Conservation (phyloP, 139 green algal species). For the Chlorella sp. region DNA sequence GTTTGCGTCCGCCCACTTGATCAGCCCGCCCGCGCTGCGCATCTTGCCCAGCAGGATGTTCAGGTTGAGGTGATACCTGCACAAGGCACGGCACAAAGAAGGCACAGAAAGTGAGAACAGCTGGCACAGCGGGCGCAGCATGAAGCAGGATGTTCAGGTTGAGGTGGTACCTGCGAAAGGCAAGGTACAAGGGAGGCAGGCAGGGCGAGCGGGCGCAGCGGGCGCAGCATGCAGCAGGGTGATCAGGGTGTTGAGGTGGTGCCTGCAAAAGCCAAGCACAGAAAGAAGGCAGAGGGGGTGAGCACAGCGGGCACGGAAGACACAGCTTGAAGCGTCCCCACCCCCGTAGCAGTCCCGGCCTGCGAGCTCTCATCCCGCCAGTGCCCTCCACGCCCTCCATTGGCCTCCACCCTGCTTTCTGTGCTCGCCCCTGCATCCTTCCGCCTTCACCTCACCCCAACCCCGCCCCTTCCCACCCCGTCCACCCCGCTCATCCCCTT, state of each 20-base stretch:
- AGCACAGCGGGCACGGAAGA: too few species aligned
- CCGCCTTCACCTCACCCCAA: not conserved
- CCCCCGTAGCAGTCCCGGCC: too few species aligned
- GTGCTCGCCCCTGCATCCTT: not conserved
- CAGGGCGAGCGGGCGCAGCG: too few species aligned
- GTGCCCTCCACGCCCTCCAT: too few species aligned
- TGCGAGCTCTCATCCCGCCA: too few species aligned
- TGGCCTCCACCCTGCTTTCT: not conserved
- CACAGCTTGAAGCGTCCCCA: too few species aligned
- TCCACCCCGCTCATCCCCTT: not conserved
- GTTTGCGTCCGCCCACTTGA: slow-evolving; percentile 88
- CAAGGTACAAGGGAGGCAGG: too few species aligned
- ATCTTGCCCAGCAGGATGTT: slow-evolving; percentile 78
- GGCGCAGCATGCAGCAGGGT: too few species aligned
- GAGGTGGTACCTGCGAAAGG: slow-evolving; percentile 67
- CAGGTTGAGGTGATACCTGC: slow-evolving; percentile 73
- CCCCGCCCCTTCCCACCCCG: not conserved
- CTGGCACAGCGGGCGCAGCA: not conserved
- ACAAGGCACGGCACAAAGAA: not conserved
- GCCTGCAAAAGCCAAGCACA: too few species aligned
- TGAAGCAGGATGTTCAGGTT: slow-evolving; percentile 73
- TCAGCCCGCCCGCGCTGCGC: slow-evolving; percentile 31
- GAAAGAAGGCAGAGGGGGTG: too few species aligned
- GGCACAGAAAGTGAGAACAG: not conserved
- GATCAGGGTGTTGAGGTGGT: too few species aligned